These are phyloP conservation scores for Colletotrichum tofieldiae DNA, from an alignment of 2,329 filamentous ascomycete genomes.

Conservation along the genomic window DNA sequence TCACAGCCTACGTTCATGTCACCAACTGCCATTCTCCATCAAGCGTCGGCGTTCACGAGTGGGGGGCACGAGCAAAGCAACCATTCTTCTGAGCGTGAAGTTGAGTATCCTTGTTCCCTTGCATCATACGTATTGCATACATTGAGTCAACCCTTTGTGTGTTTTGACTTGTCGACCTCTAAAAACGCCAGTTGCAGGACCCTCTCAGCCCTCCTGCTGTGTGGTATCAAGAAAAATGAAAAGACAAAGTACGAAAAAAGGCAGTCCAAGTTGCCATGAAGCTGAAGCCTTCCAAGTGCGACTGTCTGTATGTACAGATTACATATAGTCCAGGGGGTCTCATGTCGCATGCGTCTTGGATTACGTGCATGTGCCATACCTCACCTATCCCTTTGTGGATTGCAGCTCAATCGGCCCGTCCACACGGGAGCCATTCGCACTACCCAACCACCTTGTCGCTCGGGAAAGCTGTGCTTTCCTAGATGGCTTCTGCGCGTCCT, in stretches of 20 bases:
- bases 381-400: conserved; percentile 4
- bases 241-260: background rate
- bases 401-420: conserved; percentile 30
- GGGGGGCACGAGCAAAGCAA: background rate
- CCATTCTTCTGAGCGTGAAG: background rate
- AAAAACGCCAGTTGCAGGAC: background rate
- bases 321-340: background rate
- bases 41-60: background rate
- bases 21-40: background rate
- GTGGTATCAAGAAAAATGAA: conserved; percentile 6
- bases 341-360: background rate
- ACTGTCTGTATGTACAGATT: background rate
- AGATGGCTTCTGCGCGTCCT: background rate
- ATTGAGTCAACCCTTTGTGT: background rate
- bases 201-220: background rate
- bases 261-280: background rate
- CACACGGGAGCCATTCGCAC: background rate
- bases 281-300: background rate
- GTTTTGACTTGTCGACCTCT: background rate
- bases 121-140: background rate
- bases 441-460: conserved; percentile 35
- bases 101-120: background rate
- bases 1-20: background rate
- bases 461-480: conserved; percentile 32
- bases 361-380: background rate